Conservation (phyloP, 176 grass and related monocot species). For the Pontederia crassipes region DNA sequence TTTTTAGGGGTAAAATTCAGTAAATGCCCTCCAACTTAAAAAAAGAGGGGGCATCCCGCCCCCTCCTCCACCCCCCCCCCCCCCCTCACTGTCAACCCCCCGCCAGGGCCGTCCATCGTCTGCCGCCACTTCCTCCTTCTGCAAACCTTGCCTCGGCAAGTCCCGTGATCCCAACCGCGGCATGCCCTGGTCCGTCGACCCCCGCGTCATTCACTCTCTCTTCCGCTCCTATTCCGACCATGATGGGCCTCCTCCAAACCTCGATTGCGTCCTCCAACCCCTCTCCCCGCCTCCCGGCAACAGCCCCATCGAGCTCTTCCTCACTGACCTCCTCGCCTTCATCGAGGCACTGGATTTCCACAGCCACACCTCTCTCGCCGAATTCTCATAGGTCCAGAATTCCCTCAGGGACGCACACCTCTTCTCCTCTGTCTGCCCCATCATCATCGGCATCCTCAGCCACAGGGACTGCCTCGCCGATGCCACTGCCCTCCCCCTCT, state of each 20-base stretch:
- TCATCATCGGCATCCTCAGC: slow-evolving; percentile 48
- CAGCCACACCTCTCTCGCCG: slow-evolving; percentile 29
- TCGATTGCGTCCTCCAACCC: slow-evolving; percentile 7
- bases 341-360: slow-evolving; percentile 49
- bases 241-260: slow-evolving; percentile 6
- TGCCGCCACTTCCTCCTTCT: neutral
- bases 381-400: slow-evolving; percentile 44
- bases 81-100: slow-evolving; percentile 21
- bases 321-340: slow-evolving; percentile 33
- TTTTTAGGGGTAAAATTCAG: no score
- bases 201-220: slow-evolving; percentile 33
- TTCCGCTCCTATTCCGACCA: slow-evolving; percentile 14
- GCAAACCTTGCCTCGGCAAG: slow-evolving; percentile 17
- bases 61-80: slow-evolving; percentile 37
- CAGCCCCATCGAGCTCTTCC: neutral
- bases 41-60: neutral
- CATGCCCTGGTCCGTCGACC: slow-evolving; percentile 15
- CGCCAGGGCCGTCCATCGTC: neutral
- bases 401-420: slow-evolving; percentile 31
- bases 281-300: neutral
- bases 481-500: slow-evolving; percentile 19
- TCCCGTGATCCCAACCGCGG: slow-evolving; percentile 23
- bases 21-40: no score
- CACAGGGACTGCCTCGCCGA: slow-evolving; percentile 33
- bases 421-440: slow-evolving; percentile 21